Conservation (phyloP, 2,329 filamentous ascomycete species). For the Scedosporium boydii region DNA sequence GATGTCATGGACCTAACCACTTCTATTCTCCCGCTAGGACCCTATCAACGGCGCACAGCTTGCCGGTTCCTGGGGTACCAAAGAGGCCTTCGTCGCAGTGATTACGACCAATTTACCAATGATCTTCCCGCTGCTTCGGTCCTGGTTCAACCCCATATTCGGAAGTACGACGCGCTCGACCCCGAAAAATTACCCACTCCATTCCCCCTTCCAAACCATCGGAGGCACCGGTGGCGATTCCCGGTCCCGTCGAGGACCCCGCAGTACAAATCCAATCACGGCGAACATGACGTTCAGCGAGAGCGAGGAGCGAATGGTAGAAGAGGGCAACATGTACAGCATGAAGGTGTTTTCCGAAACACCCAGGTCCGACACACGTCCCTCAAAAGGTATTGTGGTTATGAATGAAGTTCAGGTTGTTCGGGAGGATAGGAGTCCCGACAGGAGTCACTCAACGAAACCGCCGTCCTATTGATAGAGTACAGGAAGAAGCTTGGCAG, state of each 20-base stretch:
- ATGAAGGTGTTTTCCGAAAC: conserved; percentile 16
- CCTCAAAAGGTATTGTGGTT: conserved; percentile 25
- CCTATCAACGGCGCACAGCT: conserved; percentile 28
- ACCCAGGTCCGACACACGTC: conserved; percentile 8
- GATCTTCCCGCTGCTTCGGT: conserved; percentile 34
- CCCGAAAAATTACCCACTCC: too few relatives aligned
- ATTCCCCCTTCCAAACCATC: conserved; percentile 4
- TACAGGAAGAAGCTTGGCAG: too few relatives aligned
- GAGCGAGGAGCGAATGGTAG: conserved; percentile 30
- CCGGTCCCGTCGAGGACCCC: background rate
- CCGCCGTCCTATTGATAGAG: too few relatives aligned
- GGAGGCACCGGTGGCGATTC: background rate
- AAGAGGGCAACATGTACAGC: conserved; percentile 28
- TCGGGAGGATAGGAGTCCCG: conserved; percentile 13
- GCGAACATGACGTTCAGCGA: conserved; percentile 26
- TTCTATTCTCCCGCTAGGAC: conserved; percentile 19
- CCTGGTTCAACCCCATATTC: conserved; percentile 24
- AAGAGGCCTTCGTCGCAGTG: conserved; percentile 34
- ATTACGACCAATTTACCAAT: conserved; percentile 33
- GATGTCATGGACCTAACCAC: conserved; percentile 3
- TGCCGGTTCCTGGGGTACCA: conserved; percentile 31
- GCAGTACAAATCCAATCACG: conserved; percentile 20
- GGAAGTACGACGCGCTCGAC: too few relatives aligned
- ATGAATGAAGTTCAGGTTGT: conserved; percentile 29
- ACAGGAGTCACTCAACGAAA: too few relatives aligned